Conservation (phyloP, 345 rosid species). For the Eucalyptus caleyi region DNA sequence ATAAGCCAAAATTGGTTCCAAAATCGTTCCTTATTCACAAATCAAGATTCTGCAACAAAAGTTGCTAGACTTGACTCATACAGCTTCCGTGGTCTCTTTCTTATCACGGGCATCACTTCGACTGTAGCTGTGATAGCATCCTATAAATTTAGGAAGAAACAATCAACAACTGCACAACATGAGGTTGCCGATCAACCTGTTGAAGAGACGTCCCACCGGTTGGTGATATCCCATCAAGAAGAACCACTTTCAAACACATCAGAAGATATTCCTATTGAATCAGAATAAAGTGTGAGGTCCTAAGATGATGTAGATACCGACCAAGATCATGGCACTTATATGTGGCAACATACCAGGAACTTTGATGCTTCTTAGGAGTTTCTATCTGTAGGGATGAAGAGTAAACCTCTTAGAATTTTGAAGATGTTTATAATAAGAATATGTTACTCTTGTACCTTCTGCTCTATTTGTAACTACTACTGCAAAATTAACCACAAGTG, state of each 20-base stretch:
- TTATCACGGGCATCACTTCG: slow-evolving; percentile 4
- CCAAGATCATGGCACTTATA: neutral
- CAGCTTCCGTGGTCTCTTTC: slow-evolving; percentile 9
- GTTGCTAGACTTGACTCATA: neutral
- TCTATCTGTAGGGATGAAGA: neutral
- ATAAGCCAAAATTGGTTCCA: no score
- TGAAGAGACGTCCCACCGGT: neutral
- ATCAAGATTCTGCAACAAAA: neutral
- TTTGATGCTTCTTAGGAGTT: neutral
- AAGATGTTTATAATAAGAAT: neutral
- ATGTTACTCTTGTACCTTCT: neutral
- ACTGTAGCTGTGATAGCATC: slow-evolving; percentile 1
- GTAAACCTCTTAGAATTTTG: no score
- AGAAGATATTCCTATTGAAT: neutral
- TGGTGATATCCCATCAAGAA: neutral
- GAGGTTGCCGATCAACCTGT: neutral
- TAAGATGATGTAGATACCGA: neutral
- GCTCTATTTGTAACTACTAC: neutral
- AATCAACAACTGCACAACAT: neutral
- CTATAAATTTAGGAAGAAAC: neutral
- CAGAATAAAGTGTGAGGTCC: neutral
- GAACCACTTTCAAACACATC: neutral
- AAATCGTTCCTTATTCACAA: neutral
- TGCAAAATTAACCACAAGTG: neutral
- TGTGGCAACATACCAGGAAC: neutral